Evolutionary conservation across 1,284 basidiomycete species (phyloP), one percentile per base, ranked within the genome.

Genomic region (Ceratobasidium sp.): DNA sequence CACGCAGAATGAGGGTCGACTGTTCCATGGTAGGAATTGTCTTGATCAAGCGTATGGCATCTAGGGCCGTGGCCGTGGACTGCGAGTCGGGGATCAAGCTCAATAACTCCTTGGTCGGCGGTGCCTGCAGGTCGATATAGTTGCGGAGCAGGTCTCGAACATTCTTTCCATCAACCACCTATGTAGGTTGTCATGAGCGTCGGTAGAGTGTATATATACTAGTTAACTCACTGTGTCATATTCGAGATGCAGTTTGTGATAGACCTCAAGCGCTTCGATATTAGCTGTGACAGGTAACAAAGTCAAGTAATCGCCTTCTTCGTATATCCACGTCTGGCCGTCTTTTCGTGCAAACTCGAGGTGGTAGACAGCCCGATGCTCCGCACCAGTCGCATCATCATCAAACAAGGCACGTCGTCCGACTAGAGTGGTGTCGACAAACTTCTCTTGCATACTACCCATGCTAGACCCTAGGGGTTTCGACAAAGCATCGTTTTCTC

Each of bases 361-460:
- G 28, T 61, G 59, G 43, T 61, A 61, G 6, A 61, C 59, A 3
- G 59, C 18, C 14, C 59, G 32, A 30, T 61, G 59, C 10, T 61
- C 41, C n/a, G 59, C 3, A 18, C 59, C 59, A 3, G 39, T 43
- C 14, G 59, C 41, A 46, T 46, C 59, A 30, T 61, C 41, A 26
- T 61, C 59, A 30, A 61, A 61, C 28, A 61, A 28, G 14, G 41
- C 36, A 28, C 59, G 59, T 10, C 59, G 59, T 39, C 59, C 59
- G 23, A 61, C 26, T 12, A 61, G 36, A 3, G 16, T 61, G 18
- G 59, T 23, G 59, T 61, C 59, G 28, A 61, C 41, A 46, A 43
- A 61, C 41, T 61, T 61, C 59, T 61, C 59, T 28, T 61, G 59
- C 59, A 61, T 61, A 10, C 36, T 43, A n/a, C 59, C 59, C 59